These are phyloP conservation scores for Davidsoniella australis DNA, from an alignment of 2,329 filamentous ascomycete genomes.

Conservation along the genomic window DNA sequence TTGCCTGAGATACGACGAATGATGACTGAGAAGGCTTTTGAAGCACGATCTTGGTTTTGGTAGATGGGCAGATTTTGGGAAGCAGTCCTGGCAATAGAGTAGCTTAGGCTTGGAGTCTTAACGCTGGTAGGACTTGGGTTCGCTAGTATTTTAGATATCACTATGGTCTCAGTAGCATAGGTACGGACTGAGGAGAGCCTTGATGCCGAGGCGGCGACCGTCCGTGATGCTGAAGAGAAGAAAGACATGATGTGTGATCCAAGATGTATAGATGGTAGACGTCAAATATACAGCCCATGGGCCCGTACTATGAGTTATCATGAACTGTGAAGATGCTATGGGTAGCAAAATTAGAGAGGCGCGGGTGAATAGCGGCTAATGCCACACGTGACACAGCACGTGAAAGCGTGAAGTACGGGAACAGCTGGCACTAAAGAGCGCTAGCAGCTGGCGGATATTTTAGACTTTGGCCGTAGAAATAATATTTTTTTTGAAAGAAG, in stretches of 20 bases:
- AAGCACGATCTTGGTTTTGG: constrained; percentile 54
- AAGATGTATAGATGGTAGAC: too few species aligned
- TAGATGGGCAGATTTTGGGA: constrained; percentile 65
- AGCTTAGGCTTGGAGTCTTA: constrained; percentile 30
- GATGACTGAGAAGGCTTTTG: constrained; percentile 52
- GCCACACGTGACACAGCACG: too few species aligned
- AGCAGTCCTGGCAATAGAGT: constrained; percentile 54
- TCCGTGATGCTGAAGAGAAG: neutral
- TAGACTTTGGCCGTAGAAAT: too few species aligned
- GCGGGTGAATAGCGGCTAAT: too few species aligned
- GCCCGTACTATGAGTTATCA: too few species aligned
- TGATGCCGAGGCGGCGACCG: constrained; percentile 4
- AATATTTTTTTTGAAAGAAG: too few species aligned
- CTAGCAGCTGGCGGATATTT: too few species aligned
- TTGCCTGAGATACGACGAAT: constrained; percentile 71
- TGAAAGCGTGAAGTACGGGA: too few species aligned
- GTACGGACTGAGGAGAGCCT: constrained; percentile 12
- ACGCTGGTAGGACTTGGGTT: constrained; percentile 14
- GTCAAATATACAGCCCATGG: too few species aligned
- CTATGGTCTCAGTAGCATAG: constrained; percentile 13
- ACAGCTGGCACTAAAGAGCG: too few species aligned
- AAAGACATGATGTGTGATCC: neutral
- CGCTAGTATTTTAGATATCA: constrained; percentile 8
- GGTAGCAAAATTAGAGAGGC: too few species aligned
- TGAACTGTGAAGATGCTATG: too few species aligned